phyloP scores from a whole-genome alignment of 2,329 filamentous ascomycete genomes.

The Clarireedia homoeocarpa region DNA sequence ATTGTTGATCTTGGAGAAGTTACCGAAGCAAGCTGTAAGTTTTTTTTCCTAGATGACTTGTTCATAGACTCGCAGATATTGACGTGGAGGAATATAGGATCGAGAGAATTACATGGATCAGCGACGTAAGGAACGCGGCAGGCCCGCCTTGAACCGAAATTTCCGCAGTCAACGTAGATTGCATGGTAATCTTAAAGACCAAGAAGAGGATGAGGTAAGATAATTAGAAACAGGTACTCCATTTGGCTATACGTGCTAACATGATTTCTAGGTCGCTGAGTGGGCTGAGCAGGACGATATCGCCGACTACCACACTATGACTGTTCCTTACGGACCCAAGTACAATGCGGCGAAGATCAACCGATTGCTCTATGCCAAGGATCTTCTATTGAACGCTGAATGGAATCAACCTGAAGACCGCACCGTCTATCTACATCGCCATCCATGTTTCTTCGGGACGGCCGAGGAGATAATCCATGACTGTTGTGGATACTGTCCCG shows the following conservation, averaged over 20 bases:
- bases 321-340: conserved; percentile 56
- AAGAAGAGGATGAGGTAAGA: conserved; percentile 62
- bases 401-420: conserved; percentile 75
- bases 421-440: conserved; percentile 71
- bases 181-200: conserved; percentile 66
- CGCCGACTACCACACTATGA: conserved; percentile 73
- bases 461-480: conserved; percentile 68
- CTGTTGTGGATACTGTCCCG: conserved; percentile 74
- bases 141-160: conserved; percentile 46
- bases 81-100: conserved; percentile 32
- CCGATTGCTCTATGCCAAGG: conserved; percentile 72
- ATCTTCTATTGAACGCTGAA: conserved; percentile 75
- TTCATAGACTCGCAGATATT: neutral
- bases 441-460: conserved; percentile 77
- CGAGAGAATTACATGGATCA: conserved; percentile 64
- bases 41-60: neutral
- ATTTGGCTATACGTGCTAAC: neutral
- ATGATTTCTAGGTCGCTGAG: conserved; percentile 47
- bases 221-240: neutral
- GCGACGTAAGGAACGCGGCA: conserved; percentile 62
- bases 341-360: conserved; percentile 67
- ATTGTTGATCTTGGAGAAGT: conserved; percentile 69
- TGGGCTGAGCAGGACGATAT: conserved; percentile 73
- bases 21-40: conserved; percentile 50
- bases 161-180: conserved; percentile 36